Percentiles rank a stretch among this genome's conserved stretches.
phyloP scores from a whole-genome alignment of 148 eudicot genomes.

The Camellia lanceoleosa region DNA sequence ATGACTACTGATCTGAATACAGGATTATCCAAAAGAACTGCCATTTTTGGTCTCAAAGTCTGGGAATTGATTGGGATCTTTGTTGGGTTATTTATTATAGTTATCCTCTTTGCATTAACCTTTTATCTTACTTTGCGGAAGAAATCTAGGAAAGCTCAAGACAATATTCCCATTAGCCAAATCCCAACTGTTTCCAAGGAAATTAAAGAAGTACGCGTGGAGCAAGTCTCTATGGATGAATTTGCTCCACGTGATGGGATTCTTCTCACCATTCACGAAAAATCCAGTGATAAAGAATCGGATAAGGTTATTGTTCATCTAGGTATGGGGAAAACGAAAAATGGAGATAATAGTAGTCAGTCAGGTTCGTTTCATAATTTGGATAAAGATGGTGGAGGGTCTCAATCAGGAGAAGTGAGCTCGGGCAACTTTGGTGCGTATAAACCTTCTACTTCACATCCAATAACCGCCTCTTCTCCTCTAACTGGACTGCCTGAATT shows the following conservation, averaged over 20 bases:
- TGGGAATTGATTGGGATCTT: constrained; percentile 58
- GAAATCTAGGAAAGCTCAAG: constrained; percentile 42
- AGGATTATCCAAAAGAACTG: constrained; percentile 32
- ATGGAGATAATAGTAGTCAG: constrained; percentile 48
- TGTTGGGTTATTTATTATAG: constrained; percentile 43
- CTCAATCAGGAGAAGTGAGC: constrained; percentile 52
- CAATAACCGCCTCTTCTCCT: constrained; percentile 68
- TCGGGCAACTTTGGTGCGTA: constrained; percentile 37
- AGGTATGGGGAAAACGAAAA: constrained; percentile 43
- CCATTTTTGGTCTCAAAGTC: constrained; percentile 49
- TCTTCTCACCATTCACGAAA: constrained; percentile 48
- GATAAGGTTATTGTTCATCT: constrained; percentile 41
- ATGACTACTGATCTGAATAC: constrained; percentile 51
- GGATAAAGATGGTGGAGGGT: constrained; percentile 33
- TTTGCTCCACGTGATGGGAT: constrained; percentile 41
- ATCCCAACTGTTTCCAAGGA: constrained; percentile 60
- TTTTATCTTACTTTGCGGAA: constrained; percentile 53
- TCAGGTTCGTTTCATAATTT: constrained; percentile 52
- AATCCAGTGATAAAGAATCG: constrained; percentile 52
- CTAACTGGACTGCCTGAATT: constrained; percentile 63
- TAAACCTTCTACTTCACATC: constrained; percentile 56
- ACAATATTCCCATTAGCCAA: constrained; percentile 44
- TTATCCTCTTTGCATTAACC: constrained; percentile 40
- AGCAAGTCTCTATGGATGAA: constrained; percentile 40
- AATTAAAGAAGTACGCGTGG: constrained; percentile 57